A percentile compares a stretch with the other conserved stretches of the same genome.
These are phyloP conservation scores for Penicillium freii DNA, from an alignment of 2,329 filamentous ascomycete genomes.

Conservation along the genomic window DNA sequence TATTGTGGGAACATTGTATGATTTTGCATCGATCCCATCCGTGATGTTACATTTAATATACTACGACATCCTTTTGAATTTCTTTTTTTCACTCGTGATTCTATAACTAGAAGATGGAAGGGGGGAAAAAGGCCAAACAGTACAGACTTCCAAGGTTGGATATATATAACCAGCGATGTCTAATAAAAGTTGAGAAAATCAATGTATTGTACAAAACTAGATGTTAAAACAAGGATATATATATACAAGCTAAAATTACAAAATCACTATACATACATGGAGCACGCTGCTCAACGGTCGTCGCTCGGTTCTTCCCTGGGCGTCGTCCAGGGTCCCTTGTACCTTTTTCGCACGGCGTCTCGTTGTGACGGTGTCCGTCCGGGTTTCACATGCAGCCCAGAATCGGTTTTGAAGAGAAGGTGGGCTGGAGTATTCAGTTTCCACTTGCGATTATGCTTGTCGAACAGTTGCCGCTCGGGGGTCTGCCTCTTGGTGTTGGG, in stretches of 20 bases:
- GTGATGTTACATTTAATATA: neutral
- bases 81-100: neutral
- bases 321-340: neutral
- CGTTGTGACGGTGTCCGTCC: neutral
- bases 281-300: neutral
- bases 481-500: neutral
- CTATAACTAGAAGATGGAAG: too few relatives aligned
- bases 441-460: conserved; percentile 1
- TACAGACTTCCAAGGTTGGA: neutral
- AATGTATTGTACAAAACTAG: conserved; percentile 1
- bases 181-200: neutral
- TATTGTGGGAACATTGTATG: conserved; percentile 36
- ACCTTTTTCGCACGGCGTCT: neutral
- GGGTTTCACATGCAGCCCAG: neutral
- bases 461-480: neutral
- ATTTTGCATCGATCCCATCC: conserved; percentile 31
- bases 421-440: neutral
- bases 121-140: neutral
- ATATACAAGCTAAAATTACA: neutral
- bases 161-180: neutral
- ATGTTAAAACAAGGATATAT: neutral
- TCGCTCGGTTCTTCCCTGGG: neutral
- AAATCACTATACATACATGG: neutral
- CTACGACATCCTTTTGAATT: too few relatives aligned
- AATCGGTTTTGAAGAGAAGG: neutral